These are phyloP conservation scores for Albatrellus sp. DNA, from an alignment of 1,284 basidiomycete genomes.

Conservation along the genomic window DNA sequence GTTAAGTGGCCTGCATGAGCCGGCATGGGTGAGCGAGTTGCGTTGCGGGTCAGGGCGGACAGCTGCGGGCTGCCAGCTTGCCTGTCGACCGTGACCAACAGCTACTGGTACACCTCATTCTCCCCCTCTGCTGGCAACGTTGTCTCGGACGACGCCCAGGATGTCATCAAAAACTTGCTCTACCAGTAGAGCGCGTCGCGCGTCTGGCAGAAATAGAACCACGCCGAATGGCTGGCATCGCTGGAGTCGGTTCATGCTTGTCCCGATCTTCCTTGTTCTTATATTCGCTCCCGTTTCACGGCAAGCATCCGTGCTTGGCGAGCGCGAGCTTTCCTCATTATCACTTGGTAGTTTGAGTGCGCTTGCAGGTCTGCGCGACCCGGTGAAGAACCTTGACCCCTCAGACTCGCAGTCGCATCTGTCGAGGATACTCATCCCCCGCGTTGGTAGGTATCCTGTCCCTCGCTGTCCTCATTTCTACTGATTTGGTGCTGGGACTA, in stretches of 20 bases:
- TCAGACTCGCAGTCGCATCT: slow-evolving; percentile 59
- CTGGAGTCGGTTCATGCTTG: neutral
- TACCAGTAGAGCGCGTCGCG: neutral
- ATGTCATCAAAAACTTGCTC: slow-evolving; percentile 1
- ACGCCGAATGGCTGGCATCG: too few relatives aligned
- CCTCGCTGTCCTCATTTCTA: slow-evolving; percentile 6
- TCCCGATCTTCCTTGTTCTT: slow-evolving; percentile 1
- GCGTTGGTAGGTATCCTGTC: slow-evolving; percentile 44
- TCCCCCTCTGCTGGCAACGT: neutral
- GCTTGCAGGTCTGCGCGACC: slow-evolving; percentile 45
- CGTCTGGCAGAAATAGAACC: too few relatives aligned
- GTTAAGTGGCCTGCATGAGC: too few relatives aligned
- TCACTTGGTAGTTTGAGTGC: slow-evolving; percentile 37
- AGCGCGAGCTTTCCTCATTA: slow-evolving; percentile 29
- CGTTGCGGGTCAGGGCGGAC: too few relatives aligned
- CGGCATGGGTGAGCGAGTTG: too few relatives aligned
- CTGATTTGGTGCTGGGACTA: neutral
- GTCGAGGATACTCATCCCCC: slow-evolving; percentile 71
- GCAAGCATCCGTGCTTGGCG: slow-evolving; percentile 14
- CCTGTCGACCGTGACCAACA: neutral
- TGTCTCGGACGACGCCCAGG: neutral
- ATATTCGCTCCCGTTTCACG: slow-evolving; percentile 6
- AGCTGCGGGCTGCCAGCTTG: too few relatives aligned
- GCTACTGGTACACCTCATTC: neutral
- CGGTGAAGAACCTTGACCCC: slow-evolving; percentile 53